A percentile compares a stretch with the other conserved stretches of the same genome.
Conservation (phyloP, 2,329 filamentous ascomycete species). For the Colletotrichum sp. region DNA sequence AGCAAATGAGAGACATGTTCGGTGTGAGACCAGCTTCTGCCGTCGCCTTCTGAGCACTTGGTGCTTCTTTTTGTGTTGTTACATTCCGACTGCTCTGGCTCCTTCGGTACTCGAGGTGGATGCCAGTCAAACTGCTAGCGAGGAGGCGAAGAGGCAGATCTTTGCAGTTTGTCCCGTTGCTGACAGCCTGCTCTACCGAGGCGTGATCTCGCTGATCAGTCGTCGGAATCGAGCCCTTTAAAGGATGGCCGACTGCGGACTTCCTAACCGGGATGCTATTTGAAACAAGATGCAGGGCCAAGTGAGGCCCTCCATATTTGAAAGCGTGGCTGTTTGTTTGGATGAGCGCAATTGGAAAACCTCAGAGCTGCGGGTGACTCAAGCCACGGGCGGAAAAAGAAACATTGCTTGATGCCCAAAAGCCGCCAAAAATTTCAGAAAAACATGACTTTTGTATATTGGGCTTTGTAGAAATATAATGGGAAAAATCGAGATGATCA, state of each 20-base stretch:
- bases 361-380: background rate
- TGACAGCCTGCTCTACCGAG: background rate
- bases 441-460: background rate
- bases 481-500: background rate
- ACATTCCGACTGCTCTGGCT: background rate
- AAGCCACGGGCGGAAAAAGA: conserved; percentile 10
- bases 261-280: background rate
- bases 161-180: background rate
- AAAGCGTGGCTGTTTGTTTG: background rate
- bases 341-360: background rate
- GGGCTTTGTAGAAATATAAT: background rate
- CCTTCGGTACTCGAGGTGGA: background rate
- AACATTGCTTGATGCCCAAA: background rate
- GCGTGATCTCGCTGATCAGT: background rate
- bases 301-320: background rate
- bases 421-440: background rate
- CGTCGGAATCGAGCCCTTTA: background rate
- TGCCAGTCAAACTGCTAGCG: background rate
- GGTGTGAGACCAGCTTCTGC: background rate
- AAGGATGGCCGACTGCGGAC: background rate
- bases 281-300: background rate
- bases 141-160: conserved; percentile 1
- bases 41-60: background rate
- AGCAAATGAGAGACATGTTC: background rate
- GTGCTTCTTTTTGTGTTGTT: background rate